Evolutionary conservation across 176 grass and related monocot species (phyloP).

Genomic region (Guadua angustifolia): DNA sequence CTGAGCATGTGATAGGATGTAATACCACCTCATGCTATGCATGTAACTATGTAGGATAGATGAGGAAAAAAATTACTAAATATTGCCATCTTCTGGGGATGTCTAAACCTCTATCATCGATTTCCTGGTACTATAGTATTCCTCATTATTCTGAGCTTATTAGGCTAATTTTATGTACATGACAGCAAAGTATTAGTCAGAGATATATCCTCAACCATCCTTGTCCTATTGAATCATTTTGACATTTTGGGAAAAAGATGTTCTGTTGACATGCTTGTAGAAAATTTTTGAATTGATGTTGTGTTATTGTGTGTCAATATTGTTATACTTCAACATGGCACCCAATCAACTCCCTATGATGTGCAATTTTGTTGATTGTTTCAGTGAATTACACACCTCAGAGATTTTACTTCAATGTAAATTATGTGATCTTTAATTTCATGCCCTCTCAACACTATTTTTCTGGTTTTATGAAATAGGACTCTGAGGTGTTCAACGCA

Average conservation of each 20-base stretch:
- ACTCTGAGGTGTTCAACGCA: neutral
- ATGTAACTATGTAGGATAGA: neutral
- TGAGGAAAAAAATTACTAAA: neutral
- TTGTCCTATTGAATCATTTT: neutral
- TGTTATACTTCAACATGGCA: neutral
- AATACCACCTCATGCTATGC: neutral
- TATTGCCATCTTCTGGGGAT: neutral
- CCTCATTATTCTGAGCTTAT: neutral
- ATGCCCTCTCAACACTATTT: neutral
- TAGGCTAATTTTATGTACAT: neutral
- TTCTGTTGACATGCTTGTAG: neutral
- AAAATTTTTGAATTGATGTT: neutral
- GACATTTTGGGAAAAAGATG: neutral
- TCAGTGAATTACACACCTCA: neutral
- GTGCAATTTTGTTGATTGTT: neutral
- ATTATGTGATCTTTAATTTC: neutral
- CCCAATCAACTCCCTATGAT: neutral
- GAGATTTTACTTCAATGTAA: constrained; percentile 10
- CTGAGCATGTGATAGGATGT: neutral
- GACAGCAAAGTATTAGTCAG: neutral
- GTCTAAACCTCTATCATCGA: neutral
- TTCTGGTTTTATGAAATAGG: constrained; percentile 5
- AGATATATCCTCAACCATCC: neutral
- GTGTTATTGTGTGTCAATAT: neutral
- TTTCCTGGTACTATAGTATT: neutral